Percentiles rank a stretch among this genome's conserved stretches.
Evolutionary conservation across 345 rosid genomes (phyloP).

Genomic region (Eucalyptus decipiens): DNA sequence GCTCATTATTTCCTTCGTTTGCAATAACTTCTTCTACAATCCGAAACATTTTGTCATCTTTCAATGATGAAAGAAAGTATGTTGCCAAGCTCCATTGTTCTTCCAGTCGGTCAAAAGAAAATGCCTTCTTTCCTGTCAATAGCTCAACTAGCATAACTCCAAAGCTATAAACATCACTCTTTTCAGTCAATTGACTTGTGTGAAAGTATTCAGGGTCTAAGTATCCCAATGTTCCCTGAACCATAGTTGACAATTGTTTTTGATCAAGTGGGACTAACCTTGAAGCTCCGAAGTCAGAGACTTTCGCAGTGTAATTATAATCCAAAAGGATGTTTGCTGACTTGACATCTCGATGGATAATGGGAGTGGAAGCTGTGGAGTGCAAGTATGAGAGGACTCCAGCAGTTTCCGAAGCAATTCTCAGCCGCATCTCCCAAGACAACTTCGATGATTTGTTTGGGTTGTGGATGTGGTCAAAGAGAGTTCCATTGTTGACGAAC

Average conservation of each 20-base stretch:
- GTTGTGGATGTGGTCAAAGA: constrained; percentile 19
- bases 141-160: constrained; percentile 31
- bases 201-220: constrained; percentile 32
- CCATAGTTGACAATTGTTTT: constrained; percentile 23
- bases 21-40: constrained; percentile 5
- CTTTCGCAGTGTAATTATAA: constrained; percentile 15
- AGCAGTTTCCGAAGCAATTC: constrained; percentile 14
- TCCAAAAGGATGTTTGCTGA: constrained; percentile 30
- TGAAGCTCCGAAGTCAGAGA: constrained; percentile 39
- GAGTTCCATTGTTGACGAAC: constrained; percentile 23
- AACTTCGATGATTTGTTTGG: not conserved
- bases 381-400: constrained; percentile 27
- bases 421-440: constrained; percentile 19
- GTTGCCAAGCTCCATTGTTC: constrained; percentile 8
- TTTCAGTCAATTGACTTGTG: constrained; percentile 8
- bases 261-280: constrained; percentile 24
- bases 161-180: constrained; percentile 41
- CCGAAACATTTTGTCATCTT: not conserved
- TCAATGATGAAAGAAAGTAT: not conserved
- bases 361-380: constrained; percentile 10
- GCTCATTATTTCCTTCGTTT: not conserved
- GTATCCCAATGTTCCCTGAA: constrained; percentile 34
- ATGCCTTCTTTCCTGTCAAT: constrained; percentile 13
- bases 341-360: constrained; percentile 28
- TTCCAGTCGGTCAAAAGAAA: constrained; percentile 2